phyloP scores from a whole-genome alignment of 2,329 filamentous ascomycete genomes.

The Aspergillus ochraceus region DNA sequence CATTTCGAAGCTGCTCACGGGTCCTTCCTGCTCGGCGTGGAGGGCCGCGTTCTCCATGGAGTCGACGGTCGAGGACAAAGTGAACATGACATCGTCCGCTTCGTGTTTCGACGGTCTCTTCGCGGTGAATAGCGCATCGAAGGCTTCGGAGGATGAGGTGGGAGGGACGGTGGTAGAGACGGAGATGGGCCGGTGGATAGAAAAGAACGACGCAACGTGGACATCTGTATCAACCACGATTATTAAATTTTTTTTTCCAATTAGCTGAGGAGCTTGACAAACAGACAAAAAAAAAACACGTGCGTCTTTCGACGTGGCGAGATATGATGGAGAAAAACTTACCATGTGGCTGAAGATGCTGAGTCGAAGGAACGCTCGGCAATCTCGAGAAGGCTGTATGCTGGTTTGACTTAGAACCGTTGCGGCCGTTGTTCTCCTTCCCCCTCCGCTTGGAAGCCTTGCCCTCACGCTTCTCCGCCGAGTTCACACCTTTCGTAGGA shows the following conservation, averaged over 20 bases:
- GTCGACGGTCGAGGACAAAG: conserved; percentile 54
- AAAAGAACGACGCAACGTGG: conserved; percentile 89
- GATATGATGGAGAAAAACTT: conserved; percentile 12
- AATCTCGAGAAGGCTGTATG: conserved; percentile 43
- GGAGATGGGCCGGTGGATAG: conserved; percentile 90
- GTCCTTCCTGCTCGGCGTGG: conserved; percentile 33
- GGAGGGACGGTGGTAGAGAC: conserved; percentile 78
- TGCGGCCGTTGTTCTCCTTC: conserved; percentile 35
- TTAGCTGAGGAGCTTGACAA: not conserved
- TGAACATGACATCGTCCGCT: conserved; percentile 64
- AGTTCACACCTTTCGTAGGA: conserved; percentile 40
- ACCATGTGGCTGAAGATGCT: conserved; percentile 51
- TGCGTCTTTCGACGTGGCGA: not conserved
- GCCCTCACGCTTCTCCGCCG: conserved; percentile 36
- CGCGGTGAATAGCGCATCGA: conserved; percentile 79
- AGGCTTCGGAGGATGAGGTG: conserved; percentile 69
- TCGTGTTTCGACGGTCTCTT: conserved; percentile 47
- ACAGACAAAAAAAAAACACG: not conserved
- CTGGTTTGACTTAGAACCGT: conserved; percentile 38
- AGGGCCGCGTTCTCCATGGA: conserved; percentile 40
- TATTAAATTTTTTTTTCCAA: conserved; percentile 7
- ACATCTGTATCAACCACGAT: conserved; percentile 62
- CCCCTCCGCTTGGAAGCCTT: conserved; percentile 37
- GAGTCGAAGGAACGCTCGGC: conserved; percentile 51
- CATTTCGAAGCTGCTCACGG: conserved; percentile 34